These are phyloP conservation scores for Westerdykella sp. DNA, from an alignment of 2,329 filamentous ascomycete genomes.

Conservation along the genomic window DNA sequence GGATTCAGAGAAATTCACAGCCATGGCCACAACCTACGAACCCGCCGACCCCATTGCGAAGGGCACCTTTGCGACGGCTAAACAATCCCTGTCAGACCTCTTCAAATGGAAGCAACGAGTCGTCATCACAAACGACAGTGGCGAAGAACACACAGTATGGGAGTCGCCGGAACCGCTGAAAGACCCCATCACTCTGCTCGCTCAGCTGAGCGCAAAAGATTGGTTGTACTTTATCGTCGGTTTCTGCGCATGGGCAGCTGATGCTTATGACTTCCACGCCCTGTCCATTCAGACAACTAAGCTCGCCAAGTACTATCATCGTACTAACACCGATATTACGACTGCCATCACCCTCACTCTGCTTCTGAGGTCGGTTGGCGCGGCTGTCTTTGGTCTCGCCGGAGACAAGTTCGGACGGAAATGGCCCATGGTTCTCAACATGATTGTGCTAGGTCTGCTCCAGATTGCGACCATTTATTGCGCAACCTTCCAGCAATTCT, in stretches of 20 bases:
- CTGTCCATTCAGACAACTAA: conserved; percentile 72
- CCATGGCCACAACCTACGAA: conserved; percentile 36
- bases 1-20: not conserved
- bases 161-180: conserved; percentile 57
- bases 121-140: conserved; percentile 57
- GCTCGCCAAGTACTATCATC: conserved; percentile 54
- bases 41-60: conserved; percentile 62
- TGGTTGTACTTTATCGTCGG: conserved; percentile 73
- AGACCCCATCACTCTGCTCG: conserved; percentile 65
- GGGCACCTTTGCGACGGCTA: conserved; percentile 58
- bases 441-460: conserved; percentile 63
- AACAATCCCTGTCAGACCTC: conserved; percentile 58
- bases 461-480: conserved; percentile 76
- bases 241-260: conserved; percentile 69
- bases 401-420: conserved; percentile 77
- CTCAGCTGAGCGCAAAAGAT: conserved; percentile 56
- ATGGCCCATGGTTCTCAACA: conserved; percentile 77
- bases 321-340: conserved; percentile 62
- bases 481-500: conserved; percentile 63
- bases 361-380: conserved; percentile 67
- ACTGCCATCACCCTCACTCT: conserved; percentile 72
- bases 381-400: conserved; percentile 67
- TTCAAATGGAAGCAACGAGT: conserved; percentile 71
- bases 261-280: conserved; percentile 79
- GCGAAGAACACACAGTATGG: conserved; percentile 63